Evolutionary conservation across 345 rosid genomes (phyloP), one percentile per base, ranked within the genome.

Genomic region (Pseudoturritis turrita): DNA sequence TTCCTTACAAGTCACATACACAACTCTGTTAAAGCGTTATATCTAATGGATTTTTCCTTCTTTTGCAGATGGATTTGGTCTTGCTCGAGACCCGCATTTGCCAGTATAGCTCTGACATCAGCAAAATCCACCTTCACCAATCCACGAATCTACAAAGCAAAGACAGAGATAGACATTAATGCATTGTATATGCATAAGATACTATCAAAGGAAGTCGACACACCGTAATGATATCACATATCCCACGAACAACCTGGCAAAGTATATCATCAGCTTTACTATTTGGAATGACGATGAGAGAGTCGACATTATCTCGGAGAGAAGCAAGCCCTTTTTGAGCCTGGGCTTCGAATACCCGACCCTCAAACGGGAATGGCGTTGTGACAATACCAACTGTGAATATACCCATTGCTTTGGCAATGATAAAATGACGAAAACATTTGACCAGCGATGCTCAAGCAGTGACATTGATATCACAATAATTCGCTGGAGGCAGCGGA

Each of bases 51-150:
- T 18, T 18, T 19, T 12, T 19, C 21, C 43, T 21, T 65, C 10
- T 18, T 66, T 25, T 5, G 13, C 79, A 75, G 79, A 44, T 60
- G 62, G 57, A 14, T 43, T 53, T 60, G 62, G 50, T 53, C 35
- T 58, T 50, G 7, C 22, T 49, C 28, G 39, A 66, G 53, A 15
- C 99, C 99, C 2, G 97, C 97, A 84, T 83, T 89, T 52, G 91
- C 93, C 99, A 95, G 91, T 76, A 95, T 89, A 71, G 99, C 89
- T 51, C 97, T 88, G 76, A 95, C 99, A 79, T 95, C 99, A 72
- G 97, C 99, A 83, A 95, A 95, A 77, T 91, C 99, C 80, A 95
- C 99, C 72, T 95, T 95, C 44, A 95, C 96, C 73, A 95, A 84
- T 59, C 99, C 99, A 7, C 97, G 96, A 75, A 90, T 78, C 98